Evolutionary conservation across 1,139 yeast genomes (phyloP).

Genomic region (Geotrichum phurueaensis): DNA sequence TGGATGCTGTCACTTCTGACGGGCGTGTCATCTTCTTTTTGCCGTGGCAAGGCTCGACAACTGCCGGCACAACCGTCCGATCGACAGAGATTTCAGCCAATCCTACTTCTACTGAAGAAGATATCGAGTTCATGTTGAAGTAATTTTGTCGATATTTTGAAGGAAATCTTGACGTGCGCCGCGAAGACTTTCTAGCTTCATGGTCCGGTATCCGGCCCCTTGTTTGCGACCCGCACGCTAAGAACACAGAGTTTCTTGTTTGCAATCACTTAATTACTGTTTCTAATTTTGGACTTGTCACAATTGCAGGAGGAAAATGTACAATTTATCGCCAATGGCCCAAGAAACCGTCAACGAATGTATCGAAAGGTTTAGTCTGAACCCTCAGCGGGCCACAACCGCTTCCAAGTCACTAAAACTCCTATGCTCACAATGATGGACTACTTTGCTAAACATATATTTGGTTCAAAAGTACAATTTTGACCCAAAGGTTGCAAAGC

Average conservation of each 20-base stretch:
- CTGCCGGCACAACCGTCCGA: slow-evolving; percentile 92
- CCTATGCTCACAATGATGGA: slow-evolving; percentile 67
- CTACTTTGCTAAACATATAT: slow-evolving; percentile 65
- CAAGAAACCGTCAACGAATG: slow-evolving; percentile 83
- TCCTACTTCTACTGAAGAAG: slow-evolving; percentile 85
- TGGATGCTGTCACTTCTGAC: slow-evolving; percentile 88
- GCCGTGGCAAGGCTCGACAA: slow-evolving; percentile 97
- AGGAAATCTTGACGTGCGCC: slow-evolving; percentile 71
- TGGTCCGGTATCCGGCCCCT: slow-evolving; percentile 97
- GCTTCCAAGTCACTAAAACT: slow-evolving; percentile 57
- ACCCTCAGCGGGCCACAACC: slow-evolving; percentile 43
- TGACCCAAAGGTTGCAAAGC: slow-evolving; percentile 72
- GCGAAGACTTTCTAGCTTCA: slow-evolving; percentile 88
- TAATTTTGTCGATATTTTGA: slow-evolving; percentile 81
- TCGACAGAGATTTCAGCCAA: slow-evolving; percentile 57
- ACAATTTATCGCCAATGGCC: slow-evolving; percentile 98
- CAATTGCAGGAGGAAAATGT: slow-evolving; percentile 98
- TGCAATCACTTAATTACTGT: slow-evolving; percentile 79
- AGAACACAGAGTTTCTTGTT: slow-evolving; percentile 70
- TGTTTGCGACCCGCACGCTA: slow-evolving; percentile 74
- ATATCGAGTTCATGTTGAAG: slow-evolving; percentile 77
- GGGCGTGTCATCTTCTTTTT: slow-evolving; percentile 96
- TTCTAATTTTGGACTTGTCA: slow-evolving; percentile 68
- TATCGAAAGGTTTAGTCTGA: slow-evolving; percentile 47
- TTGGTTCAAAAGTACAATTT: slow-evolving; percentile 73